Conservation (phyloP, 2,329 filamentous ascomycete genomes). For the Neonectria faginata region DNA sequence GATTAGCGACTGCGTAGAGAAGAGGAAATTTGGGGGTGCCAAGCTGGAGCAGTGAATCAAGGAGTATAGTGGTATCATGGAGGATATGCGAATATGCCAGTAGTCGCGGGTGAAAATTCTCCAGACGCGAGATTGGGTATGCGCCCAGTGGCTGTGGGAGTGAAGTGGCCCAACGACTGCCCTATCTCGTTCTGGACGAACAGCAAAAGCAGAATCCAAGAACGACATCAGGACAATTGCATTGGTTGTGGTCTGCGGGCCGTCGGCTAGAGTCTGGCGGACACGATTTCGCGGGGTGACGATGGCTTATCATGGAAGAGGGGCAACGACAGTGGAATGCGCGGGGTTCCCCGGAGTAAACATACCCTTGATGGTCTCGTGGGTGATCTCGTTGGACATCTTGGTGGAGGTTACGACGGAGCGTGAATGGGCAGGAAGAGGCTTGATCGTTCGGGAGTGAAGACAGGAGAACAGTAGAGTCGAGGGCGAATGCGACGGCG, state of each 20-base stretch:
- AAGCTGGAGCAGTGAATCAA: background rate
- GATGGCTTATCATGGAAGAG: conserved; percentile 43
- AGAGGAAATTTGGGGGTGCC: background rate
- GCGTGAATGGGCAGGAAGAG: conserved; percentile 24
- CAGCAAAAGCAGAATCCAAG: background rate
- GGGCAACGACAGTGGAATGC: conserved; percentile 34
- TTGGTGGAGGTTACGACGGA: conserved; percentile 47
- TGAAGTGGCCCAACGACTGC: background rate
- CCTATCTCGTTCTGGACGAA: background rate
- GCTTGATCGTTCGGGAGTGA: conserved; percentile 21
- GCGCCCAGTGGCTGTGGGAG: background rate
- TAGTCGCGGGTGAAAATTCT: conserved; percentile 15
- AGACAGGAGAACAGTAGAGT: conserved; percentile 21
- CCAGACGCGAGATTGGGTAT: background rate
- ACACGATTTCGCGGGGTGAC: conserved; percentile 2
- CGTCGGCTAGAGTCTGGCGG: conserved; percentile 3
- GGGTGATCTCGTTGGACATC: conserved; percentile 75
- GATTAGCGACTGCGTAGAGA: conserved; percentile 27
- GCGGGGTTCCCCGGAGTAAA: conserved; percentile 38
- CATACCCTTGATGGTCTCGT: conserved; percentile 82
- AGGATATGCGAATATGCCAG: background rate
- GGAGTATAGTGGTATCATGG: conserved; percentile 16
- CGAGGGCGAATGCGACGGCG: conserved; percentile 34
- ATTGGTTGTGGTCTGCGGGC: conserved; percentile 1
- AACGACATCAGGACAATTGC: background rate